phyloP scores from a whole-genome alignment of 2,329 filamentous ascomycete genomes.

The Neofusicoccum cordaticola region DNA sequence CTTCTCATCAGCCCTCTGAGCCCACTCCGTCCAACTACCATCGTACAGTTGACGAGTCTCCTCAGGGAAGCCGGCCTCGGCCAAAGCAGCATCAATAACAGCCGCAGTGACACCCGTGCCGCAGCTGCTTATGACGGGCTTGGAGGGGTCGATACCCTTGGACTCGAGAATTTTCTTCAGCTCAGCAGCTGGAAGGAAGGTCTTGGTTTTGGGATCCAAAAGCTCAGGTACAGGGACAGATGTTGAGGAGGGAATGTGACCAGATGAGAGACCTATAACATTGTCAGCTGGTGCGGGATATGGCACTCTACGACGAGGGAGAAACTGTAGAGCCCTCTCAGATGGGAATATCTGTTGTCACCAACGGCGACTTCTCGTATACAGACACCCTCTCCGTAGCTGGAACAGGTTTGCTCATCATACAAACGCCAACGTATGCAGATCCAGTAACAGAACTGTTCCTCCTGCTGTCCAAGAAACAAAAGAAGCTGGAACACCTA shows the following conservation, averaged over 20 bases:
- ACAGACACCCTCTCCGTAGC: not conserved
- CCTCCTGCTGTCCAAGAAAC: not conserved
- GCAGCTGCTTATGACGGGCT: constrained; percentile 82
- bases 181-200: constrained; percentile 69
- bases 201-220: constrained; percentile 78
- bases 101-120: constrained; percentile 94
- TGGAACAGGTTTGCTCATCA: not conserved
- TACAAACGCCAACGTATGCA: not conserved
- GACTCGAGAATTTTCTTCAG: constrained; percentile 72
- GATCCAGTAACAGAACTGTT: not conserved
- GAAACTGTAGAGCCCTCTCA: not conserved
- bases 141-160: constrained; percentile 75
- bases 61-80: constrained; percentile 71
- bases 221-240: constrained; percentile 77
- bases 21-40: constrained; percentile 95
- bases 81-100: constrained; percentile 82
- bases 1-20: constrained; percentile 62
- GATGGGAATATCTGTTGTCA: not conserved
- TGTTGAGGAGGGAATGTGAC: constrained; percentile 86
- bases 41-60: constrained; percentile 79
- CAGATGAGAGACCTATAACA: constrained; percentile 63
- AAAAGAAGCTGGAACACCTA: constrained; percentile 46
- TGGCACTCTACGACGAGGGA: not conserved
- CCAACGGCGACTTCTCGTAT: not conserved
- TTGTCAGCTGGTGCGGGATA: not conserved